A percentile compares a stretch with the other conserved stretches of the same genome.
Conservation (phyloP, 2,329 filamentous ascomycete genomes). For the Fusarium sp. region DNA sequence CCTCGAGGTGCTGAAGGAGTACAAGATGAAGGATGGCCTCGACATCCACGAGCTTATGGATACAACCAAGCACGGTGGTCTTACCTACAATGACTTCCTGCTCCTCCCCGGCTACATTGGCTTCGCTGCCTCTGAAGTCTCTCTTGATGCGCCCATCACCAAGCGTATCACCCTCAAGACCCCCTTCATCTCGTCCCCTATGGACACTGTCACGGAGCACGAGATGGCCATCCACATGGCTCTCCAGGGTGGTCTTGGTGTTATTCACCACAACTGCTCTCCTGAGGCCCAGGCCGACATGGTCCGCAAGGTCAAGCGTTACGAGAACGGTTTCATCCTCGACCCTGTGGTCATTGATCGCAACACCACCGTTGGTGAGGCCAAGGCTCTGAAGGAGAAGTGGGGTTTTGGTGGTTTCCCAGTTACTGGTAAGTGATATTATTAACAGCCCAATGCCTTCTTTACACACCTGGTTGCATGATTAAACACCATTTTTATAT, state of each 20-base stretch:
- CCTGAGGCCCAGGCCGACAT: constrained; percentile 97
- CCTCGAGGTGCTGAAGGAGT: constrained; percentile 84
- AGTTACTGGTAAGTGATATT: constrained; percentile 86
- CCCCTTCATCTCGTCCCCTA: constrained; percentile 96
- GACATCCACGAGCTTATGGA: constrained; percentile 89
- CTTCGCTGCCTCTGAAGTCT: constrained; percentile 91
- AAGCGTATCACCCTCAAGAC: constrained; percentile 97
- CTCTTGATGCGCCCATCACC: constrained; percentile 90
- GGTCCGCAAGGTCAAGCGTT: constrained; percentile 99
- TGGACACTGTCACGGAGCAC: constrained; percentile 99
- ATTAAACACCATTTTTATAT: constrained; percentile 86
- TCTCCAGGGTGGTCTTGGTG: constrained; percentile 87
- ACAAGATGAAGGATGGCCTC: constrained; percentile 85
- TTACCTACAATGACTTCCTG: constrained; percentile 99
- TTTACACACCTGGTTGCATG: constrained; percentile 62
- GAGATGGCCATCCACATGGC: constrained; percentile 99
- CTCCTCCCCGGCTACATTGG: constrained; percentile 97
- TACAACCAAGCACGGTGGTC: constrained; percentile 89
- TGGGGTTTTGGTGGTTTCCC: constrained; percentile 99
- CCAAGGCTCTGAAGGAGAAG: constrained; percentile 92
- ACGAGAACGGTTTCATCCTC: constrained; percentile 98
- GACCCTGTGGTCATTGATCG: constrained; percentile 94
- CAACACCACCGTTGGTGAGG: constrained; percentile 89
- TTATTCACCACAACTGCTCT: constrained; percentile 99
- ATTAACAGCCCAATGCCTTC: constrained; percentile 28